Conservation (phyloP, 495 filamentous ascomycete species). For the Penicillium steckii region DNA sequence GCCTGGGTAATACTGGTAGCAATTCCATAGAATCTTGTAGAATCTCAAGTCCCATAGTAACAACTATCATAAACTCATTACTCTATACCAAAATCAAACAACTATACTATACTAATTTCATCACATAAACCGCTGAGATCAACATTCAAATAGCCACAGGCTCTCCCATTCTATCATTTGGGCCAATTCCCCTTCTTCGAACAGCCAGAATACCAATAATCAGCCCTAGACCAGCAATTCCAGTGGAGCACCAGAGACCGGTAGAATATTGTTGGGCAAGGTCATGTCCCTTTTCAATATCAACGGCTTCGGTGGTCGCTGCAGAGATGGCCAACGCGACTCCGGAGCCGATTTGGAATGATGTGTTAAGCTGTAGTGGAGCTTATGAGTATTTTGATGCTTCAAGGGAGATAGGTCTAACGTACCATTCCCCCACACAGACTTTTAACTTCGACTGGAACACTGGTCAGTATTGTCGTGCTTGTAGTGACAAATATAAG, state of each 20-base stretch:
- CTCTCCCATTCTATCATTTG: slow-evolving; percentile 26
- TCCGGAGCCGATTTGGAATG: slow-evolving; percentile 40
- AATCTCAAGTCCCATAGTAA: too few species aligned
- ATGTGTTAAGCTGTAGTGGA: slow-evolving; percentile 31
- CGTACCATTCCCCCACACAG: slow-evolving; percentile 37
- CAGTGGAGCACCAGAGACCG: slow-evolving; percentile 37
- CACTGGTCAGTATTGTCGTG: slow-evolving; percentile 34
- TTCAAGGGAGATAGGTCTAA: neutral
- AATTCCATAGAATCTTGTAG: too few species aligned
- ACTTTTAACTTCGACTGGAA: slow-evolving; percentile 34
- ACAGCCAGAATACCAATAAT: slow-evolving; percentile 29
- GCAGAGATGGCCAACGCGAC: slow-evolving; percentile 37
- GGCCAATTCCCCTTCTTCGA: slow-evolving; percentile 29
- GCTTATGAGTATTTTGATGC: slow-evolving; percentile 1
- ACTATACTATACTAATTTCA: neutral
- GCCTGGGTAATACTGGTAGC: too few species aligned
- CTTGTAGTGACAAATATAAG: slow-evolving; percentile 39
- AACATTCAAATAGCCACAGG: slow-evolving; percentile 22
- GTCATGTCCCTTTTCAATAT: slow-evolving; percentile 32
- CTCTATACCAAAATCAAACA: neutral
- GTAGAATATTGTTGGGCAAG: slow-evolving; percentile 34
- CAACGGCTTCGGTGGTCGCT: slow-evolving; percentile 32
- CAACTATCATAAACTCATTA: too few species aligned
- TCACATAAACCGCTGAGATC: neutral
- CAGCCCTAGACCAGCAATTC: slow-evolving; percentile 31